These are phyloP conservation scores for Candida nonsorbophila DNA, from an alignment of 805 yeast genomes.

Conservation along the genomic window DNA sequence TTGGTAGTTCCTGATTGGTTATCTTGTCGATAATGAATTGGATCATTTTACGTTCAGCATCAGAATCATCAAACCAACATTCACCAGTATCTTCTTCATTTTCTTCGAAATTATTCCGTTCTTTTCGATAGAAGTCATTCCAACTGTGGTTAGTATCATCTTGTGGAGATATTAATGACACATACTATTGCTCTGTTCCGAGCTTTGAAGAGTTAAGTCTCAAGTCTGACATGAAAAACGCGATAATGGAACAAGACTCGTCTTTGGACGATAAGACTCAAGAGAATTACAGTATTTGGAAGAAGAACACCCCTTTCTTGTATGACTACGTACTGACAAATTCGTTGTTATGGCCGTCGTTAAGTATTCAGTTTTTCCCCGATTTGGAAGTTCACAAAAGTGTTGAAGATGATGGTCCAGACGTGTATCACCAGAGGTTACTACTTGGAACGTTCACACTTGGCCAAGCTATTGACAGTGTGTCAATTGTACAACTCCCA, in stretches of 20 bases:
- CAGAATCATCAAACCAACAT: constrained; percentile 94
- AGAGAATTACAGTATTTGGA: constrained; percentile 34
- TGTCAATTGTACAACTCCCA: constrained; percentile 31
- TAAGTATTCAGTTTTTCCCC: constrained; percentile 39
- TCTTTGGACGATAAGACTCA: constrained; percentile 27
- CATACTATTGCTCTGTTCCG: constrained; percentile 78
- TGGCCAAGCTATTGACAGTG: constrained; percentile 48
- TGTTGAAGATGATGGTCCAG: constrained; percentile 4
- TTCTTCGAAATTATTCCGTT: constrained; percentile 61
- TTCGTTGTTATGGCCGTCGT: constrained; percentile 40
- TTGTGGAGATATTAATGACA: constrained; percentile 6
- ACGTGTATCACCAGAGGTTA: constrained; percentile 31
- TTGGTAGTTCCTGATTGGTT: constrained; percentile 20
- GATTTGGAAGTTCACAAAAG: constrained; percentile 18
- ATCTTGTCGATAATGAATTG: constrained; percentile 56
- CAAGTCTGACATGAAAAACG: constrained; percentile 15
- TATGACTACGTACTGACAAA: constrained; percentile 37
- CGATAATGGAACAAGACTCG: constrained; percentile 2
- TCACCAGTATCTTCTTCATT: constrained; percentile 90
- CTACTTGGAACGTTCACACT: constrained; percentile 63
- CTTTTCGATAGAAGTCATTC: constrained; percentile 81
- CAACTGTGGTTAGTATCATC: constrained; percentile 44
- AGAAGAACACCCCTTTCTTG: constrained; percentile 38
- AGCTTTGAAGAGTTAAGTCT: constrained; percentile 70
- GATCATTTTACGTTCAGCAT: constrained; percentile 84